Percentiles rank a stretch among this genome's conserved stretches.
Evolutionary conservation across 495 filamentous ascomycete genomes (phyloP).

Genomic region (Xylaria castorea): DNA sequence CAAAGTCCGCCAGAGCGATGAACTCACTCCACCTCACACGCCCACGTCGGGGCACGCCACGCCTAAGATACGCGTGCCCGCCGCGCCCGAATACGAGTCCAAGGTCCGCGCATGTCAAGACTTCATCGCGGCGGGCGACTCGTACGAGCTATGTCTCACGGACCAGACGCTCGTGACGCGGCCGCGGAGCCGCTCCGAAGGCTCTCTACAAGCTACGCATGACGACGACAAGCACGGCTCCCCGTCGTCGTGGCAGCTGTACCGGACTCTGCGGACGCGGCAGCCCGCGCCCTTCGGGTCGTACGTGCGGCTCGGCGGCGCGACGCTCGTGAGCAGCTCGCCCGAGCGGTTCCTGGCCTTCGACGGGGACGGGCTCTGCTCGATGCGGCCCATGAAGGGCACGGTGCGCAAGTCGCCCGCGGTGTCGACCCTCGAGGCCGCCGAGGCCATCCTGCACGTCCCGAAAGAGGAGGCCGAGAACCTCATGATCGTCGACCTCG

Average conservation of each 20-base stretch:
- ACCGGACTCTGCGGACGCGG: constrained; percentile 68
- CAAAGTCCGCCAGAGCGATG: constrained; percentile 29
- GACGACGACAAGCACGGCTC: constrained; percentile 7
- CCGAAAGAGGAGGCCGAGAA: constrained; percentile 95
- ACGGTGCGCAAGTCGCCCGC: constrained; percentile 77
- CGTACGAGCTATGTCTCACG: constrained; percentile 93
- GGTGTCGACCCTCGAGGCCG: constrained; percentile 66
- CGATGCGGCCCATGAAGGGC: constrained; percentile 91
- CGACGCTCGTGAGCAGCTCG: constrained; percentile 81
- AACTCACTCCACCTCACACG: constrained; percentile 39
- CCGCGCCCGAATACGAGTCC: constrained; percentile 62
- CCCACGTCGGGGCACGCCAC: constrained; percentile 28
- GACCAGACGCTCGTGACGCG: constrained; percentile 69
- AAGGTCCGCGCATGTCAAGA: constrained; percentile 75
- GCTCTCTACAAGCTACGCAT: constrained; percentile 19
- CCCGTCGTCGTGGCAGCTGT: constrained; percentile 68
- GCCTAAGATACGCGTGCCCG: constrained; percentile 49
- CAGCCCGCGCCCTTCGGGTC: constrained; percentile 91
- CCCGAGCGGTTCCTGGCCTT: constrained; percentile 90
- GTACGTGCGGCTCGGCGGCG: constrained; percentile 71
- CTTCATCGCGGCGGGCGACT: constrained; percentile 77
- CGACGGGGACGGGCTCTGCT: constrained; percentile 61
- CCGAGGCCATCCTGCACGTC: constrained; percentile 70
- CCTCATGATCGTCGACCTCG: constrained; percentile 96
- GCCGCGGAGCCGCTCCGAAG: constrained; percentile 36